These are phyloP conservation scores for Sabuloglossum arenarium DNA, from an alignment of 495 filamentous ascomycete genomes.

Conservation along the genomic window DNA sequence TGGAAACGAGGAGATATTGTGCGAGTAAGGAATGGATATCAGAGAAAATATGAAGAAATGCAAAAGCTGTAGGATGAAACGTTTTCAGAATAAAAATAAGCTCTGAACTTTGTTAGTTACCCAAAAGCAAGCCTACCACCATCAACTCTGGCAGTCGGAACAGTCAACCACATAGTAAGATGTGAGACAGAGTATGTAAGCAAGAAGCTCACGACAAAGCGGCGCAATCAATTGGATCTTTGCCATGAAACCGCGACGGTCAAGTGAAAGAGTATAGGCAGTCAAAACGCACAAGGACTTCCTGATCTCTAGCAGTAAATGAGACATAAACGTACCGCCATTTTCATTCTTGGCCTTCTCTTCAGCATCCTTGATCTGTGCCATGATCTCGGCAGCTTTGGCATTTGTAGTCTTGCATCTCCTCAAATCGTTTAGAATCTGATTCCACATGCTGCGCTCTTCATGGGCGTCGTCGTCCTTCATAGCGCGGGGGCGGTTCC, in stretches of 20 bases:
- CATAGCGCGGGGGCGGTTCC: slow-evolving; percentile 18
- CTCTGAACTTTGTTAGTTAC: neutral
- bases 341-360: neutral
- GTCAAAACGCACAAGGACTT: no score
- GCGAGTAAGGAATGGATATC: no score
- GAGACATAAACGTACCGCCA: neutral
- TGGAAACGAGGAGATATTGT: no score
- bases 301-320: neutral
- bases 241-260: no score
- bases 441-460: slow-evolving; percentile 42
- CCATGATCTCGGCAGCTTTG: slow-evolving; percentile 20
- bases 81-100: neutral
- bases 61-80: no score
- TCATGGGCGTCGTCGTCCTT: slow-evolving; percentile 35
- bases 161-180: no score
- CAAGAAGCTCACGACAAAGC: no score
- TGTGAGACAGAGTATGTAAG: no score
- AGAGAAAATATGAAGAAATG: neutral
- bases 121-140: neutral
- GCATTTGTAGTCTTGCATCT: slow-evolving; percentile 17
- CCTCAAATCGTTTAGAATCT: slow-evolving; percentile 33
- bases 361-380: slow-evolving; percentile 33
- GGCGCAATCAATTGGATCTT: no score
- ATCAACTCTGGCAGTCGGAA: neutral
- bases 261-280: no score